Evolutionary conservation across 495 filamentous ascomycete genomes (phyloP), one percentile per base, ranked within the genome.

Genomic region (Penicillium psychrofluorescens): DNA sequence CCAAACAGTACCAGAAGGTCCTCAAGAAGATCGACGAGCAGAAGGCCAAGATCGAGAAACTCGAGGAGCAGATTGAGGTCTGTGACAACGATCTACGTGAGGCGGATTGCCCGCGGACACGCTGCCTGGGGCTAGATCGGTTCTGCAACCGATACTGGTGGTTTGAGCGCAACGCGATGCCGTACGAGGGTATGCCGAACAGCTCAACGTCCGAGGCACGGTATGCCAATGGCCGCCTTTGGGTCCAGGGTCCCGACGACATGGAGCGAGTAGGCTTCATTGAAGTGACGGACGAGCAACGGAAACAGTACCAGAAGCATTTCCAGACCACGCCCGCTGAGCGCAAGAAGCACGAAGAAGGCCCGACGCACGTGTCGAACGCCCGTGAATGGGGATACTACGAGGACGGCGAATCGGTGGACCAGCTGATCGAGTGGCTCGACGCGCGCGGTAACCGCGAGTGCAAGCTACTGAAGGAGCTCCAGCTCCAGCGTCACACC

Each of bases 71-170:
- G 54, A 95, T 98, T 49, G 75, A 76, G 7, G 78, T 79, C 8
- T 74, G 92, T 36, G 91, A 97, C 53, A 88, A 95, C 48, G 89
- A 97, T 57, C 76, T 98, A 31, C 83, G 92, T 41, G 90, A 97
- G 63, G 85, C 88, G 35, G 88, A 95, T 59, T 95, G 91, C 56
- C 85, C 88, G 33, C 84, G 92, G 40, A 95, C 90, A 11, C 81
- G 84, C 44, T 80, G 88, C 41, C 75, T 98, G 9, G 92, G 92
- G 36, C 87, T 88, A 49, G 92, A 98, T 60, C 79, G 92, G 16
- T 98, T 95, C 71, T 95, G 88, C 80, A 98, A 97, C 58, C 86
- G 90, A 14, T 98, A 97, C 59, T 96, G 90, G 73, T 98, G 91
- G 91, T 95, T 96, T 59, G 92, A 98, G 65, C 85, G 90, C 32